Evolutionary conservation across 106 monocot species (phyloP).

Genomic region (Dactylorhiza incarnata): DNA sequence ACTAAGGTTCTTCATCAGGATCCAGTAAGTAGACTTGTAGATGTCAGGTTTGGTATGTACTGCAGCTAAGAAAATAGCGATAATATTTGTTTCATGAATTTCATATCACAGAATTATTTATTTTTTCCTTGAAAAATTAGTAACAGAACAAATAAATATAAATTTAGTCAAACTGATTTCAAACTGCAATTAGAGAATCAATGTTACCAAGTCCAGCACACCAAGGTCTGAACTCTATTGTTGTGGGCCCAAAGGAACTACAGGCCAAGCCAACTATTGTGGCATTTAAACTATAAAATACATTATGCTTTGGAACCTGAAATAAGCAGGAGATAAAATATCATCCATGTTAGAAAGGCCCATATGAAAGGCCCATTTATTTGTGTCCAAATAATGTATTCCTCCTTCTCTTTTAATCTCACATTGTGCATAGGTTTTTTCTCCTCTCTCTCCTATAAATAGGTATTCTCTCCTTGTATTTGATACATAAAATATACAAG

Average conservation of each 20-base stretch:
- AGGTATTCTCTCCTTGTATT: too few relatives aligned
- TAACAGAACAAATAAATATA: not conserved
- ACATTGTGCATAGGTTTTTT: too few relatives aligned
- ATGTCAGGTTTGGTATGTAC: not conserved
- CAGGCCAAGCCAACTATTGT: constrained; percentile 80
- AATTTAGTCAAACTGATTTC: not conserved
- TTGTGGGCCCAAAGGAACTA: constrained; percentile 22
- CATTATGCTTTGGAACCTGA: too few relatives aligned
- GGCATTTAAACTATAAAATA: constrained; percentile 82
- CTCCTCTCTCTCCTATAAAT: too few relatives aligned
- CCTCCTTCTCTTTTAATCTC: too few relatives aligned
- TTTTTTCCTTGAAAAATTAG: not conserved
- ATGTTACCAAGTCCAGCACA: constrained; percentile 82
- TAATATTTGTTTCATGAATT: not conserved
- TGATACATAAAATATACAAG: too few relatives aligned
- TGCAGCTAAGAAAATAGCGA: not conserved
- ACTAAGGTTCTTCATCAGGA: too few relatives aligned
- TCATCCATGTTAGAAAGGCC: too few relatives aligned
- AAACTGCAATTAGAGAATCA: not conserved
- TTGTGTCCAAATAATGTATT: too few relatives aligned
- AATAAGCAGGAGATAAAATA: too few relatives aligned
- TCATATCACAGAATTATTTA: not conserved
- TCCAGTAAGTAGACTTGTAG: not conserved
- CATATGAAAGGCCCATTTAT: too few relatives aligned
- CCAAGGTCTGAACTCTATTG: constrained; percentile 31